phyloP scores from a whole-genome alignment of 176 grass and related monocot genomes.

The Lolium rigidum region DNA sequence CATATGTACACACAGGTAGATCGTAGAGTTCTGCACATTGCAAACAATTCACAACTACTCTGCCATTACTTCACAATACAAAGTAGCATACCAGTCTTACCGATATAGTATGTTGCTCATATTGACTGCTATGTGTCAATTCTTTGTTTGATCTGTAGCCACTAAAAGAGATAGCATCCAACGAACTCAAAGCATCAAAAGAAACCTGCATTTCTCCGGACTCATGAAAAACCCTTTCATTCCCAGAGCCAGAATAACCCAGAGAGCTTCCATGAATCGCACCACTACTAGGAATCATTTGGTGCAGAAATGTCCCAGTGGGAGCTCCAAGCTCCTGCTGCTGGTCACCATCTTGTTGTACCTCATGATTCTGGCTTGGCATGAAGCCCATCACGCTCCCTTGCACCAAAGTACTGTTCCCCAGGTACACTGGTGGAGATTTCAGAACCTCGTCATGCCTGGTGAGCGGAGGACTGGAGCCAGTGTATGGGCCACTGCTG shows the following conservation, averaged over 20 bases:
- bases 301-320: constrained; percentile 15
- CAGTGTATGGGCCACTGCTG: not conserved
- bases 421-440: constrained; percentile 34
- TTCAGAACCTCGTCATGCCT: constrained; percentile 29
- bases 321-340: constrained; percentile 52
- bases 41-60: constrained; percentile 9
- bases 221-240: constrained; percentile 40
- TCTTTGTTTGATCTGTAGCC: constrained; percentile 41
- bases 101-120: not conserved
- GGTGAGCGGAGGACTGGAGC: constrained; percentile 18
- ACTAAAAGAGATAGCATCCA: constrained; percentile 40
- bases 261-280: not conserved
- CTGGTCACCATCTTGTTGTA: constrained; percentile 19
- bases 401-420: constrained; percentile 7
- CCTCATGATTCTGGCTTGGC: constrained; percentile 37
- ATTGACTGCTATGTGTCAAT: not conserved
- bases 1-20: too few relatives aligned
- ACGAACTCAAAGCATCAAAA: constrained; percentile 34
- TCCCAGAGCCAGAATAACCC: constrained; percentile 18
- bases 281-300: constrained; percentile 15
- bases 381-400: constrained; percentile 6
- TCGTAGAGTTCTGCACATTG: too few relatives aligned
- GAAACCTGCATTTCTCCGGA: not conserved
- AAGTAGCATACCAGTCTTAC: constrained; percentile 34
- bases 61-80: not conserved